Conservation (phyloP, 2,329 filamentous ascomycete species). For the Verticillium dahliae region DNA sequence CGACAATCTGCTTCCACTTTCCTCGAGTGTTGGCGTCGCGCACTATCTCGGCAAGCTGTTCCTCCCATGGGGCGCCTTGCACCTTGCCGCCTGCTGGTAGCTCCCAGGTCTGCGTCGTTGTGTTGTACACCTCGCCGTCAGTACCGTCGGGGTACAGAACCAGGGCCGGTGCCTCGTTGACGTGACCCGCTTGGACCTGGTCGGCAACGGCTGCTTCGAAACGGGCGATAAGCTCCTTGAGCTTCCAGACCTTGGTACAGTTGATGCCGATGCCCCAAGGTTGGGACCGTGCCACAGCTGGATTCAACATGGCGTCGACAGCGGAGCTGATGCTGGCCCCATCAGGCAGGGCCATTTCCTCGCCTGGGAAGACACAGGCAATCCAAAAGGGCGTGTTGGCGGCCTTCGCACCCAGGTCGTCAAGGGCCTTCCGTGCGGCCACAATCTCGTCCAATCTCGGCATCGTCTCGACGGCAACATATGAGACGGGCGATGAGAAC, state of each 20-base stretch:
- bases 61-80: slow-evolving; percentile 34
- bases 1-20: slow-evolving; percentile 38
- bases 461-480: slow-evolving; percentile 60
- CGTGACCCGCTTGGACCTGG: slow-evolving; percentile 26
- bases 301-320: slow-evolving; percentile 30
- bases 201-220: slow-evolving; percentile 42
- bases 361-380: slow-evolving; percentile 53
- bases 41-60: slow-evolving; percentile 34
- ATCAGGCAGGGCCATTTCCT: slow-evolving; percentile 48
- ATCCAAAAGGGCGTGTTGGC: slow-evolving; percentile 48
- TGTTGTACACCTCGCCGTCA: slow-evolving; percentile 62
- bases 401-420: slow-evolving; percentile 16
- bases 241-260: slow-evolving; percentile 60
- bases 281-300: slow-evolving; percentile 11
- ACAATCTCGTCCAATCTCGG: slow-evolving; percentile 55
- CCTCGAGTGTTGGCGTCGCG: slow-evolving; percentile 24
- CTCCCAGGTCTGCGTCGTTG: slow-evolving; percentile 54
- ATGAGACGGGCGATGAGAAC: slow-evolving; percentile 35
- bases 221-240: slow-evolving; percentile 45
- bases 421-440: slow-evolving; percentile 44
- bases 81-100: slow-evolving; percentile 20
- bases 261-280: slow-evolving; percentile 64
- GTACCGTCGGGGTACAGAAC: slow-evolving; percentile 66
- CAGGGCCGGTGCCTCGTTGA: slow-evolving; percentile 41
- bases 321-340: slow-evolving; percentile 34